Conservation (phyloP, 169 alveolate species). For the Plasmodium yoelii region DNA sequence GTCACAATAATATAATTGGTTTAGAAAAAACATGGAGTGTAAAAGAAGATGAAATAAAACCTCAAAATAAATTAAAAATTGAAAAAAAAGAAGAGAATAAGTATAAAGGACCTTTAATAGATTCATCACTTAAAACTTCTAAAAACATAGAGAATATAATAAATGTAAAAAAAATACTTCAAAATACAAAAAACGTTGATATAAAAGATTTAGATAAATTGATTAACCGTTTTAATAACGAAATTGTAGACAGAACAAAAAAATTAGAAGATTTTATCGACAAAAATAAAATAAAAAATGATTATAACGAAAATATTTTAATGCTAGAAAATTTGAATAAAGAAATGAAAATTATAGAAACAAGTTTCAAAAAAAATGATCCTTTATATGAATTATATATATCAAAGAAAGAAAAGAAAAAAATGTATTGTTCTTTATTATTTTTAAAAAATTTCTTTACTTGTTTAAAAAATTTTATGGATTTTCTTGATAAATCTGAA, state of each 20-base stretch:
- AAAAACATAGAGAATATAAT: slow-evolving; percentile 15
- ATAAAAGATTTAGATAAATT: slow-evolving; percentile 53
- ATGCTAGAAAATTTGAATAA: slow-evolving; percentile 55
- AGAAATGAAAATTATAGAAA: slow-evolving; percentile 44
- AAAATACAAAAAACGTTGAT: slow-evolving; percentile 57
- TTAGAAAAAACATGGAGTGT: neutral
- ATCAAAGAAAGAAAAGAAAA: slow-evolving; percentile 57
- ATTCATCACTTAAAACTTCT: neutral
- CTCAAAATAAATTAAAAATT: neutral
- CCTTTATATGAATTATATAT: slow-evolving; percentile 46
- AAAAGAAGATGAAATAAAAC: slow-evolving; percentile 2
- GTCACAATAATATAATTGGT: neutral
- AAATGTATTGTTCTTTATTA: slow-evolving; percentile 39
- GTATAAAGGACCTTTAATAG: slow-evolving; percentile 4
- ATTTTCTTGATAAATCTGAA: slow-evolving; percentile 58
- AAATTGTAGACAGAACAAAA: slow-evolving; percentile 52
- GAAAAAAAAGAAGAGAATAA: slow-evolving; percentile 14
- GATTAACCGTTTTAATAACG: slow-evolving; percentile 43
- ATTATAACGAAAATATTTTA: slow-evolving; percentile 51
- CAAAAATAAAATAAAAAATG: slow-evolving; percentile 61
- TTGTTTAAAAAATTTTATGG: slow-evolving; percentile 37
- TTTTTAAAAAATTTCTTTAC: slow-evolving; percentile 66
- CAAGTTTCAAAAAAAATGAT: neutral
- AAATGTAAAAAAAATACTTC: slow-evolving; percentile 53
- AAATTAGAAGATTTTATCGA: slow-evolving; percentile 52